A percentile compares a stretch with the other conserved stretches of the same genome.
Evolutionary conservation across 306 rosid species (phyloP).

Genomic region (Trifolium dubium): DNA sequence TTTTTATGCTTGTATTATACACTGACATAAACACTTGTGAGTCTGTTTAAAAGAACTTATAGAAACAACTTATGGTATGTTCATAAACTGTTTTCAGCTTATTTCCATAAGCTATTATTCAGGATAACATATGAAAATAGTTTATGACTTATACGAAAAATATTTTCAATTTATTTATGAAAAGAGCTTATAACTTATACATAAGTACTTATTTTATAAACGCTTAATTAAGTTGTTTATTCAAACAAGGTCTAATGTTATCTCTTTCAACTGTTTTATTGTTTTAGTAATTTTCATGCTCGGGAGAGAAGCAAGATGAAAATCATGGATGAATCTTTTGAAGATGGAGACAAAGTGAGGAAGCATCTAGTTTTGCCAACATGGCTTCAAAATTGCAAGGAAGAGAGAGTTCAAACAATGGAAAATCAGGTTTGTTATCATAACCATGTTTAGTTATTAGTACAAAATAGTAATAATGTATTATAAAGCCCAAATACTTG

Average conservation of each 20-base stretch:
- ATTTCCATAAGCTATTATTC: no score
- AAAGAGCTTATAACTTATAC: no score
- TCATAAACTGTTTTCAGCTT: no score
- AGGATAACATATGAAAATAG: no score
- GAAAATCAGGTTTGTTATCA: slow-evolving; percentile 52
- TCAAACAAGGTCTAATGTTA: not conserved
- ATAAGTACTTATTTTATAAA: no score
- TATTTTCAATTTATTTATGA: no score
- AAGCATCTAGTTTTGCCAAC: slow-evolving; percentile 58
- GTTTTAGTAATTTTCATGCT: slow-evolving; percentile 54
- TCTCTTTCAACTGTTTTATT: slow-evolving; percentile 3
- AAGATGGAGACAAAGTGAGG: slow-evolving; percentile 24
- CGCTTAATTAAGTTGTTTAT: not conserved
- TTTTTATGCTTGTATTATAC: not conserved
- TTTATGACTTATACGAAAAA: no score
- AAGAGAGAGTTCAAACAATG: slow-evolving; percentile 46
- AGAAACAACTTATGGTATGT: no score
- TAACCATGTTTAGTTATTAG: not conserved
- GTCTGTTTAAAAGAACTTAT: no score
- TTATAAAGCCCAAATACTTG: no score
- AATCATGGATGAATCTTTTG: slow-evolving; percentile 45
- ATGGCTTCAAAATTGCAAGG: slow-evolving; percentile 74
- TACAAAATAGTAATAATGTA: not conserved
- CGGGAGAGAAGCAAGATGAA: slow-evolving; percentile 47
- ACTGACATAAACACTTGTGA: no score